Percentiles rank a stretch among this genome's conserved stretches.
These are phyloP conservation scores for Leptosphaerulina australis DNA, from an alignment of 2,329 filamentous ascomycete genomes.

Conservation along the genomic window DNA sequence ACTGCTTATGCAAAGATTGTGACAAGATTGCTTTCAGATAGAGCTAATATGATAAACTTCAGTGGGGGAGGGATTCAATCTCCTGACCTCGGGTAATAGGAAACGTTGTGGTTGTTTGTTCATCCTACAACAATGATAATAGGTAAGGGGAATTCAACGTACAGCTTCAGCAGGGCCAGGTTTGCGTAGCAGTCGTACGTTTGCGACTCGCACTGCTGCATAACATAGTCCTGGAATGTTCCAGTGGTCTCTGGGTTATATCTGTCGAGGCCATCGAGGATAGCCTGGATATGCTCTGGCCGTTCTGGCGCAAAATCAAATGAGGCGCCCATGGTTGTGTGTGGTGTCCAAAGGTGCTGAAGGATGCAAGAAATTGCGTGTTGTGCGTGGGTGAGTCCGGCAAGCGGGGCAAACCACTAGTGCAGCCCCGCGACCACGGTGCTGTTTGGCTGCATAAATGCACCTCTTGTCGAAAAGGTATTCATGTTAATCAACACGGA, in stretches of 20 bases:
- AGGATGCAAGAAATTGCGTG: slow-evolving; percentile 12
- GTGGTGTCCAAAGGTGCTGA: slow-evolving; percentile 6
- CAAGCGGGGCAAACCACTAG: slow-evolving; percentile 15
- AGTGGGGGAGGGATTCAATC: slow-evolving; percentile 64
- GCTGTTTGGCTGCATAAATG: too few relatives aligned
- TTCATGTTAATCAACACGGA: too few relatives aligned
- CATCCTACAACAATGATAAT: slow-evolving; percentile 65
- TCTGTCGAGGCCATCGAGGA: slow-evolving; percentile 95
- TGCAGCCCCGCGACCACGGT: slow-evolving; percentile 9
- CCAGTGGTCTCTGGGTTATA: slow-evolving; percentile 98
- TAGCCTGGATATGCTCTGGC: slow-evolving; percentile 87
- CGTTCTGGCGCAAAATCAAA: slow-evolving; percentile 91
- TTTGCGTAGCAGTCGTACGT: slow-evolving; percentile 97
- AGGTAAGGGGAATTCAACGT: slow-evolving; percentile 56
- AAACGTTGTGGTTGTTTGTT: slow-evolving; percentile 81
- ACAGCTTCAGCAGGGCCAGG: slow-evolving; percentile 95
- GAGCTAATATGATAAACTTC: slow-evolving; percentile 75
- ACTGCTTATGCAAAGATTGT: slow-evolving; percentile 1
- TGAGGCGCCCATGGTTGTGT: slow-evolving; percentile 55
- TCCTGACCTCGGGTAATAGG: slow-evolving; percentile 90
- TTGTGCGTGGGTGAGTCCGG: slow-evolving; percentile 17
- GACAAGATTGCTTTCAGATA: slow-evolving; percentile 65
- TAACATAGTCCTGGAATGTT: slow-evolving; percentile 92
- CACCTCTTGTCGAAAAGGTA: too few relatives aligned
- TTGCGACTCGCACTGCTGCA: slow-evolving; percentile 92